These are phyloP conservation scores for Fusarium liriodendri DNA, from an alignment of 2,329 filamentous ascomycete genomes.

Conservation along the genomic window DNA sequence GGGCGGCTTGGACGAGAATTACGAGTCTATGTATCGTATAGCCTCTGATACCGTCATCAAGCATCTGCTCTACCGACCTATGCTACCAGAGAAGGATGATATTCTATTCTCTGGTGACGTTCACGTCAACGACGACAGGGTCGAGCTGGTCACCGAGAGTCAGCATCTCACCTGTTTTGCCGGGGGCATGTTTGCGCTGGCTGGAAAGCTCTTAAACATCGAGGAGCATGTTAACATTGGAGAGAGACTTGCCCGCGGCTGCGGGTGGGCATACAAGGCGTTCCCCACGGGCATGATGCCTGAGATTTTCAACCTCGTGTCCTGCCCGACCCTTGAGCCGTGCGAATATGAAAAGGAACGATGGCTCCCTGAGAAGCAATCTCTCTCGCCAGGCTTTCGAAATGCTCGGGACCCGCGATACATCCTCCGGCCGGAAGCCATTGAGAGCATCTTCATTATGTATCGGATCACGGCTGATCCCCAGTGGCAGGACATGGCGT, in stretches of 20 bases:
- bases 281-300: slow-evolving; percentile 70
- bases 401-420: slow-evolving; percentile 64
- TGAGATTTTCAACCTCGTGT: slow-evolving; percentile 61
- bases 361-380: slow-evolving; percentile 42
- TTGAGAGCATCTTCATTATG: slow-evolving; percentile 61
- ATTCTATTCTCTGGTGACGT: slow-evolving; percentile 61
- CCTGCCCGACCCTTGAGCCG: slow-evolving; percentile 53
- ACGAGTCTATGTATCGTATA: slow-evolving; percentile 73
- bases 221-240: slow-evolving; percentile 61
- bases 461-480: slow-evolving; percentile 62
- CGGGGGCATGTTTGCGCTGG: slow-evolving; percentile 75
- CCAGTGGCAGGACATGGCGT: slow-evolving; percentile 62
- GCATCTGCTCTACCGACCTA: slow-evolving; percentile 77
- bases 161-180: slow-evolving; percentile 75
- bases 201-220: slow-evolving; percentile 67
- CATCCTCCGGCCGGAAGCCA: slow-evolving; percentile 62
- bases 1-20: slow-evolving; percentile 70
- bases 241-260: slow-evolving; percentile 63
- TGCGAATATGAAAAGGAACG: slow-evolving; percentile 48
- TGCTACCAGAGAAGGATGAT: slow-evolving; percentile 69
- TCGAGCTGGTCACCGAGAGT: slow-evolving; percentile 44
- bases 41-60: slow-evolving; percentile 70
- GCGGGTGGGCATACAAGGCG: slow-evolving; percentile 67
- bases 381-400: slow-evolving; percentile 69
- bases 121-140: slow-evolving; percentile 40